A percentile compares a stretch with the other conserved stretches of the same genome.
Evolutionary conservation across 306 rosid species (phyloP).

Genomic region (Cucurbita pepo): DNA sequence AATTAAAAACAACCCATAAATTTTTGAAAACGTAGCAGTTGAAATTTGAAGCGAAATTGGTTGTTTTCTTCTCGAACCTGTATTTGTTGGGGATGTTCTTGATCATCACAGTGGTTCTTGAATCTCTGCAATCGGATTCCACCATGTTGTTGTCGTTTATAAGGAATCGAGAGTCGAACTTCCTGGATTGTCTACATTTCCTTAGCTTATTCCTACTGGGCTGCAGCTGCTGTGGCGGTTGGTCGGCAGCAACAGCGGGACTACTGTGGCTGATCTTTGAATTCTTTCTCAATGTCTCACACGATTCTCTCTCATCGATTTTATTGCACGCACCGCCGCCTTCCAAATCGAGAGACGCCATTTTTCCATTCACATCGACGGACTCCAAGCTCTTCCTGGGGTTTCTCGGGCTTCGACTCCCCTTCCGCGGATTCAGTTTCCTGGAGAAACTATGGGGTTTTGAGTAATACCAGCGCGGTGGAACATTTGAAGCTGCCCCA

Average conservation of each 20-base stretch:
- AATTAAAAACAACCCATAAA: background rate
- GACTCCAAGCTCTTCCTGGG: background rate
- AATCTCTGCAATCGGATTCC: constrained; percentile 23
- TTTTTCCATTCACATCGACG: constrained; percentile 7
- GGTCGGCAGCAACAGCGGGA: background rate
- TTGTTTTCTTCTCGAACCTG: constrained; percentile 32
- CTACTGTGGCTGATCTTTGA: constrained; percentile 5
- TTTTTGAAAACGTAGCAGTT: background rate
- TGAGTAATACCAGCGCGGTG: constrained; percentile 7
- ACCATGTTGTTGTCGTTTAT: background rate
- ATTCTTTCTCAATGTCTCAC: constrained; percentile 8
- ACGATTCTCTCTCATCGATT: constrained; percentile 12
- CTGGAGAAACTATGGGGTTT: constrained; percentile 7
- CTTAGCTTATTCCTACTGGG: constrained; percentile 21
- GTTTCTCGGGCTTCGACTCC: background rate
- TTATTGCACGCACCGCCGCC: constrained; percentile 4
- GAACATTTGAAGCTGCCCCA: constrained; percentile 3
- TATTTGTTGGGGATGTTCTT: constrained; percentile 95
- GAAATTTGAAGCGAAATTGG: background rate
- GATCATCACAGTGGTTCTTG: constrained; percentile 84
- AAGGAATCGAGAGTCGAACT: constrained; percentile 4
- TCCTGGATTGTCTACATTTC: constrained; percentile 38
- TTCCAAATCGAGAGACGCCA: constrained; percentile 21
- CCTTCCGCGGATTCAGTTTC: constrained; percentile 8
- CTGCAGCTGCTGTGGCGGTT: constrained; percentile 15